These are phyloP conservation scores for Rhizopogon rudus DNA, from an alignment of 768 basidiomycete genomes.

Conservation along the genomic window DNA sequence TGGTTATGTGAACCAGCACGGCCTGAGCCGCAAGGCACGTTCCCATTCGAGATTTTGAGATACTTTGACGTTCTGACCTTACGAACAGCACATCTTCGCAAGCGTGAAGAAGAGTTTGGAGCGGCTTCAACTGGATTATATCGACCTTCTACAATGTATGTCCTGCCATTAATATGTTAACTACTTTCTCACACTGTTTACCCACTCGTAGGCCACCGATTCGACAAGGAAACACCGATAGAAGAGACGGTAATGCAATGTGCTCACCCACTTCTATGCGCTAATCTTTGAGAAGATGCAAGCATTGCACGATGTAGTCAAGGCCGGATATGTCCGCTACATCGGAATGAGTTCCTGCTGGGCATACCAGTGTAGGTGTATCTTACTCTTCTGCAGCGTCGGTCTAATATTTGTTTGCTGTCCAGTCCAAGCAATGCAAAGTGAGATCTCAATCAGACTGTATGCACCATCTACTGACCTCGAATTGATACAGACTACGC, in stretches of 20 bases:
- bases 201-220: conserved; percentile 35
- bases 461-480: background rate
- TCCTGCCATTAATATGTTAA: background rate
- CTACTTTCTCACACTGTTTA: background rate
- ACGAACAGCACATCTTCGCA: conserved; percentile 50
- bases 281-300: conserved; percentile 29
- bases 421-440: conserved; percentile 36
- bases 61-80: conserved; percentile 5
- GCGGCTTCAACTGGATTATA: conserved; percentile 44
- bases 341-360: conserved; percentile 40
- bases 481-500: conserved; percentile 28
- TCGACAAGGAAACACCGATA: conserved; percentile 47
- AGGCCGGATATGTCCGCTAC: conserved; percentile 43
- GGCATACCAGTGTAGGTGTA: conserved; percentile 33
- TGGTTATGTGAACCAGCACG: conserved; percentile 45
- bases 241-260: conserved; percentile 31
- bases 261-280: background rate
- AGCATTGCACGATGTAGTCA: conserved; percentile 46
- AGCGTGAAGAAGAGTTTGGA: conserved; percentile 39
- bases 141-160: conserved; percentile 53
- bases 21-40: conserved; percentile 37
- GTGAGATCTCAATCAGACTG: conserved; percentile 14
- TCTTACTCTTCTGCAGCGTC: background rate
- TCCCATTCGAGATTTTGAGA: background rate
- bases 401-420: background rate